Evolutionary conservation across 371 early-diverging fungal genomes (phyloP), one percentile per base, ranked within the genome.

Genomic region (Mucor sp.): DNA sequence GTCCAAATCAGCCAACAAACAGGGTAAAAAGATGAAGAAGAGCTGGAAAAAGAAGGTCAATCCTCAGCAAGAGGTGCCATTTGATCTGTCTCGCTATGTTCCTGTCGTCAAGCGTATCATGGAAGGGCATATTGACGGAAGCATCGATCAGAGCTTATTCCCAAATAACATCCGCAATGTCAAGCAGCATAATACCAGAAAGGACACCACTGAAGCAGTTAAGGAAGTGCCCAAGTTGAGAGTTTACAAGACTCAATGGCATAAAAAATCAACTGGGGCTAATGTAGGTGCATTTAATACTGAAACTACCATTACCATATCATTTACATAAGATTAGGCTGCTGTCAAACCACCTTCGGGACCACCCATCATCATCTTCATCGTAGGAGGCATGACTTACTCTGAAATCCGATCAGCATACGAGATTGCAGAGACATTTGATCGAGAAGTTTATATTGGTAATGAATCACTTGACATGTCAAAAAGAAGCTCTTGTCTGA

Each of bases 331-430:
- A 23, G 23, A 25, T 11, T 72, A 79, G 79, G 81, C 81, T 62
- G 74, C 68, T 8, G 72, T 79, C 9, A 84, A 81, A 69, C 84
- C 82, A 27, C 77, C 84, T 58, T 80, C 80, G 1, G 84, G 84
- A 1, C 84, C 84, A 32, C 82, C 84, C 58, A 62, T 84, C n/a
- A 81, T 80, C 41, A 80, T 98, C 8, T 99, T 97, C 71, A 84
- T 96, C 50, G 90, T 94, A 14, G 98, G 99, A 27, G 99, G 98
- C 15, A 78, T 95, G 58, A 95, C 99, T 6, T 92, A 92, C 50
- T 92, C 95, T 15, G 99, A 98, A 74, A 89, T 97, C 59, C 87
- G 98, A 32, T 75, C 92, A 4, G 86, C 89, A 15, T 94, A 97
- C 74, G 97, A 97, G 64, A 72, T 97, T 8, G 77, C 89, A 25